Evolutionary conservation across 306 rosid species (phyloP).

Genomic region (Cyclanthera cordifolia): DNA sequence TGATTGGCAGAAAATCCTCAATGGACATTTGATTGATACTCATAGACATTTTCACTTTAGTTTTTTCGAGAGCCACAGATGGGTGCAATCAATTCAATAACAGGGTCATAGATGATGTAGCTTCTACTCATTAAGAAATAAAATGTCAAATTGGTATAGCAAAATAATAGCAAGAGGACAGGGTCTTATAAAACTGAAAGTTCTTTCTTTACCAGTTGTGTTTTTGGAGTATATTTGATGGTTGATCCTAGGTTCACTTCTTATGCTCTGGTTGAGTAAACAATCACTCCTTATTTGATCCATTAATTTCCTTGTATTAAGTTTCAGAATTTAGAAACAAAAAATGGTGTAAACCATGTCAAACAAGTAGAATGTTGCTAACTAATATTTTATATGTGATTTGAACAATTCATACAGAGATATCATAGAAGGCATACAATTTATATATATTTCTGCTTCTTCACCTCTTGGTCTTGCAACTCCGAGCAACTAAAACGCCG

Average conservation of each 20-base stretch:
- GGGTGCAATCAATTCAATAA: background rate
- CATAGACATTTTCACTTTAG: background rate
- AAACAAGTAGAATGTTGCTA: slow-evolving; percentile 5
- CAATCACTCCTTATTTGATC: background rate
- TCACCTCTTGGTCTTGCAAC: slow-evolving; percentile 56
- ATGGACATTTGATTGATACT: slow-evolving; percentile 2
- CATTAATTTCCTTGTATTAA: background rate
- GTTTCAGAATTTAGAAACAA: background rate
- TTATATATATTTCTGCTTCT: background rate
- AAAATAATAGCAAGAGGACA: background rate
- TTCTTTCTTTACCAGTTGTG: background rate
- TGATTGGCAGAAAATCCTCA: slow-evolving; percentile 1
- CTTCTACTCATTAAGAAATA: no score
- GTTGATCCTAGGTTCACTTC: background rate
- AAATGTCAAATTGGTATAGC: no score
- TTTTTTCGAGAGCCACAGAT: background rate
- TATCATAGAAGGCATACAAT: background rate
- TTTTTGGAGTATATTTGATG: background rate
- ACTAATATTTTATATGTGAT: background rate
- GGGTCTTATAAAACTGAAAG: background rate
- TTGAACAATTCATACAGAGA: background rate
- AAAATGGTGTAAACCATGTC: slow-evolving; percentile 7
- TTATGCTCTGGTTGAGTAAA: background rate
- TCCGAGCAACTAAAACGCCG: slow-evolving; percentile 55
- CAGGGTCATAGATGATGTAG: background rate